Evolutionary conservation across 768 basidiomycete species (phyloP).

Genomic region (Trametes gibbosa): DNA sequence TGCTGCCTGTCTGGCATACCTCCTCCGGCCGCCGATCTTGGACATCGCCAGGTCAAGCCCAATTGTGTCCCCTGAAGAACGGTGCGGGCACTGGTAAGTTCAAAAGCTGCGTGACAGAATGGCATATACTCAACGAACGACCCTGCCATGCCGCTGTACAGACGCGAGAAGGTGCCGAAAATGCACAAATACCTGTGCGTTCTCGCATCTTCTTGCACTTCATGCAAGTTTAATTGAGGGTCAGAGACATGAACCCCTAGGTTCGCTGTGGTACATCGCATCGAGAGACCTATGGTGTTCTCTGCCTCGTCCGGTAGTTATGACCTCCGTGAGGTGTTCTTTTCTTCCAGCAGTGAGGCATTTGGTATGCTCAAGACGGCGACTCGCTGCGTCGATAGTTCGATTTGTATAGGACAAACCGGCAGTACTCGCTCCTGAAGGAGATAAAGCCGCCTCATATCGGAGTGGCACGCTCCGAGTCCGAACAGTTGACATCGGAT

Average conservation of each 20-base stretch:
- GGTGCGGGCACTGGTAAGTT: slow-evolving; percentile 64
- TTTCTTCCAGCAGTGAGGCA: slow-evolving; percentile 27
- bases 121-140: neutral
- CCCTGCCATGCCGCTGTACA: neutral
- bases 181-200: neutral
- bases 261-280: slow-evolving; percentile 62
- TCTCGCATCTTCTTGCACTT: no score
- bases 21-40: neutral
- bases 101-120: slow-evolving; percentile 41
- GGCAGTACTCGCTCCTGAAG: no score
- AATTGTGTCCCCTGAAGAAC: slow-evolving; percentile 72
- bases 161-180: neutral
- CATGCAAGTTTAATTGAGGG: no score
- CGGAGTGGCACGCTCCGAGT: no score
- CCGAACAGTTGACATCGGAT: no score
- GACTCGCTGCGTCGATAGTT: no score
- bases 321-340: slow-evolving; percentile 56
- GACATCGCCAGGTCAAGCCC: slow-evolving; percentile 64
- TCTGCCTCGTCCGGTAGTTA: slow-evolving; percentile 72
- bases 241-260: slow-evolving; percentile 24
- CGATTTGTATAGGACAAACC: no score
- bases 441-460: no score
- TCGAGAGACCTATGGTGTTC: slow-evolving; percentile 67
- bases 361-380: no score
- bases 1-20: neutral